phyloP scores from a whole-genome alignment of 2,329 filamentous ascomycete genomes.

The Aspergillus sclerotialis region DNA sequence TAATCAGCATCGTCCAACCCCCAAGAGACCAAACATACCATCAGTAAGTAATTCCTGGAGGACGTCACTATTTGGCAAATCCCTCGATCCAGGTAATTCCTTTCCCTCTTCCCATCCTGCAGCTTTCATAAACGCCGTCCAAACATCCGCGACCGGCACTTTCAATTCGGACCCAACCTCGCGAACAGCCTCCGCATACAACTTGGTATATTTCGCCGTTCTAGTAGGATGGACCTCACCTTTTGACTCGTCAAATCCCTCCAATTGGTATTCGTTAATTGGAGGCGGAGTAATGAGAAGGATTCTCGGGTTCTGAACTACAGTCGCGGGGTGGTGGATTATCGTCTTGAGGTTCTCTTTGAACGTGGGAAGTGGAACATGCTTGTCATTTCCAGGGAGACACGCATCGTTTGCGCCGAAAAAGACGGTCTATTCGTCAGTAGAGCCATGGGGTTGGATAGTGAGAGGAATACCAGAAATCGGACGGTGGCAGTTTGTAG shows the following conservation, averaged over 20 bases:
- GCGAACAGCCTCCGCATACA: conserved; percentile 60
- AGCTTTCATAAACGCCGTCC: conserved; percentile 66
- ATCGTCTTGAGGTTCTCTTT: conserved; percentile 65
- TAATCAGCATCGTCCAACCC: conserved; percentile 4
- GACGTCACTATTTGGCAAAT: conserved; percentile 51
- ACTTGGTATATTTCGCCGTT: conserved; percentile 56
- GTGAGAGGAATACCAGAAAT: conserved; percentile 31
- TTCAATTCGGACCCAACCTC: conserved; percentile 51
- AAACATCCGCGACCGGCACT: conserved; percentile 69
- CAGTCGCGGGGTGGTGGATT: conserved; percentile 62
- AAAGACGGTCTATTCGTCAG: conserved; percentile 56
- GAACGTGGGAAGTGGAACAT: conserved; percentile 71
- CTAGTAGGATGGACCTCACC: conserved; percentile 45
- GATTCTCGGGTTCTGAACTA: conserved; percentile 65
- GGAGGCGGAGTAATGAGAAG: conserved; percentile 74
- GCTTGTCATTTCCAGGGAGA: conserved; percentile 61
- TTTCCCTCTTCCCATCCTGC: conserved; percentile 47
- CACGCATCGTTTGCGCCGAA: conserved; percentile 89
- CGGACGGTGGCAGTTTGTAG: conserved; percentile 45
- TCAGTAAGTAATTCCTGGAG: conserved; percentile 49
- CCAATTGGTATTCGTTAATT: conserved; percentile 65
- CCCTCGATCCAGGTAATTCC: conserved; percentile 49
- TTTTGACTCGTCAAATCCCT: conserved; percentile 40
- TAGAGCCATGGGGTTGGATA: not conserved
- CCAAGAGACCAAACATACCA: conserved; percentile 38